A percentile compares a stretch with the other conserved stretches of the same genome.
These are phyloP conservation scores for Yueomyces sinensis DNA, from an alignment of 805 yeast genomes.

Conservation along the genomic window DNA sequence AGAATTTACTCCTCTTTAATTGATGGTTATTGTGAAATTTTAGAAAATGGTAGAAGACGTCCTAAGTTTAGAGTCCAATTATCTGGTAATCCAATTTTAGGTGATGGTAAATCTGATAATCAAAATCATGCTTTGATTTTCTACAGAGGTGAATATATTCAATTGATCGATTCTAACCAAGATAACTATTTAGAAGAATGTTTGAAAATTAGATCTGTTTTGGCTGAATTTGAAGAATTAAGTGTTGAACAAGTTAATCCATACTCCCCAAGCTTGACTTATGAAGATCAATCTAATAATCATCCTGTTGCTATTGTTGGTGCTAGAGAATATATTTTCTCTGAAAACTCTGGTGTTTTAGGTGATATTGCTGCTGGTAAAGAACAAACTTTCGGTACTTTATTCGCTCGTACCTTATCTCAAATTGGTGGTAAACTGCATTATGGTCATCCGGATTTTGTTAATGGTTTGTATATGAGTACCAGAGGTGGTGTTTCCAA, in stretches of 20 bases:
- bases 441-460: slow-evolving; percentile 94
- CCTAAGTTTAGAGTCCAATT: slow-evolving; percentile 64
- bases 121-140: slow-evolving; percentile 81
- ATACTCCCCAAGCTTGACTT: slow-evolving; percentile 44
- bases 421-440: slow-evolving; percentile 91
- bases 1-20: slow-evolving; percentile 63
- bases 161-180: slow-evolving; percentile 91
- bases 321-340: slow-evolving; percentile 88
- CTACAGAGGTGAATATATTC: slow-evolving; percentile 88
- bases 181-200: slow-evolving; percentile 94
- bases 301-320: slow-evolving; percentile 92
- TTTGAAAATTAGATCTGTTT: slow-evolving; percentile 71
- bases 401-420: slow-evolving; percentile 85
- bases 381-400: slow-evolving; percentile 93
- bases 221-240: slow-evolving; percentile 83
- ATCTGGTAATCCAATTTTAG: slow-evolving; percentile 74
- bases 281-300: slow-evolving; percentile 36
- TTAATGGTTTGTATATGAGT: slow-evolving; percentile 81
- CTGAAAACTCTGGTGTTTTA: slow-evolving; percentile 80
- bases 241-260: slow-evolving; percentile 37
- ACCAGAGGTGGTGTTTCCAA: slow-evolving; percentile 94
- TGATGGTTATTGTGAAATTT: slow-evolving; percentile 65
- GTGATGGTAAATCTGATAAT: slow-evolving; percentile 94
- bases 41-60: slow-evolving; percentile 60
- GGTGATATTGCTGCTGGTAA: slow-evolving; percentile 97